Base-by-base conservation (phyloP, 768 basidiomycete genomes). In the Russula earlei region DNA sequence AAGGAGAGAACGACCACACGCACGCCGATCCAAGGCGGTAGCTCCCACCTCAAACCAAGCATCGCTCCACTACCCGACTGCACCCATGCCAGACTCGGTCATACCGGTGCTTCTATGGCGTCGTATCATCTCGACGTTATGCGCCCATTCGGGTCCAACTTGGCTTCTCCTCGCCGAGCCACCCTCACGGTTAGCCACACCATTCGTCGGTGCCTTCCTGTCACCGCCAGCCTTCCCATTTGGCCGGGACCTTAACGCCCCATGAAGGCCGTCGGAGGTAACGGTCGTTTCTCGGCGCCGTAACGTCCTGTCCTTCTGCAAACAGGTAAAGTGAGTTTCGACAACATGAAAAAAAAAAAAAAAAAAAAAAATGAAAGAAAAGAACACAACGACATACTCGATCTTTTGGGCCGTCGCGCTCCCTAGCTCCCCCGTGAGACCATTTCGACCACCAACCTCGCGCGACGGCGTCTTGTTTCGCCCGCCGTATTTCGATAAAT, bases 401-500 rank as follows among this genome's bases (percentile, higher is more conserved):
- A 34, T 52, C 50, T 19, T 52, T 56, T 12, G 20, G 25, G 15
- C 15, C 42, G 14, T 25, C n/a, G 25, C 41, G 14, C 31, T 42
- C 48, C 38, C 36, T 34, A 19, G 47, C 36, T 25, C 40, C 66
- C 42, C 63, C 69, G 56, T 71, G 63, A 24, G 75, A 73, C 78
- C 78, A 83, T 52, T 71, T 72, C 10, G 74, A 69, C 71, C 75
- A 72, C 82, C 81, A 73, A 19, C 79, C 82, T 44, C 67, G 69
- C 42, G 71, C 73, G n/a, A 74, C 72, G 56, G 69, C 67, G 46
- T 75, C 42, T 25, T 49, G 48, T 20, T 56, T 55, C 17, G 59
- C 67, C 34, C 63, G 67, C 49, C 71, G 71, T 52, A 68, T 62
- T 55, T 65, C 69, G 54, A 62, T 60, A 14, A 64, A 66, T 47